These are phyloP conservation scores for Carex scoparia DNA, from an alignment of 176 grass and related monocot species.

Conservation along the genomic window DNA sequence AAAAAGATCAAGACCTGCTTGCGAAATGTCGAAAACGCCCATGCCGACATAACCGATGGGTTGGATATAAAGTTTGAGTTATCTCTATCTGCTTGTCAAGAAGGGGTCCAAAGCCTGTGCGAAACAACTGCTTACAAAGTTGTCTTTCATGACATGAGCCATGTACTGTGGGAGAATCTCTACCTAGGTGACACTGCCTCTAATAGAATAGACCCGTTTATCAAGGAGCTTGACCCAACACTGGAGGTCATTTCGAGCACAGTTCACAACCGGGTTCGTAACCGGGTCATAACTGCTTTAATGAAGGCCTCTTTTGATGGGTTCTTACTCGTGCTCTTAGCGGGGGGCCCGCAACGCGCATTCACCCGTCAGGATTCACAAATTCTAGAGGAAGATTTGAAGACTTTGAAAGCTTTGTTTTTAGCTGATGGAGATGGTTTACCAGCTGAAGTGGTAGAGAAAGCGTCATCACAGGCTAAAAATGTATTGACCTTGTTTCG, in stretches of 20 bases:
- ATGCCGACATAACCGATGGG: constrained; percentile 77
- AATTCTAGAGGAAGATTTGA: constrained; percentile 81
- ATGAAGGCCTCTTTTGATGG: constrained; percentile 95
- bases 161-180: constrained; percentile 76
- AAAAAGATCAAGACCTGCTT: constrained; percentile 95
- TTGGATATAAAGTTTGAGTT: constrained; percentile 88
- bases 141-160: constrained; percentile 69
- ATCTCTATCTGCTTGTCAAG: constrained; percentile 67
- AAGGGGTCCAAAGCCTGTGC: constrained; percentile 77
- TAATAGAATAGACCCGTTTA: constrained; percentile 59
- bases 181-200: constrained; percentile 59
- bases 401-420: constrained; percentile 65
- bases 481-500: constrained; percentile 75
- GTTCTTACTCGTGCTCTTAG: constrained; percentile 86
- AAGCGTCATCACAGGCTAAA: constrained; percentile 80
- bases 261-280: constrained; percentile 80
- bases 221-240: constrained; percentile 73
- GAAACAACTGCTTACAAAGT: constrained; percentile 94
- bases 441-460: constrained; percentile 84
- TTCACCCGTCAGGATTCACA: constrained; percentile 61
- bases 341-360: constrained; percentile 72
- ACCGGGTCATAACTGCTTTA: constrained; percentile 79
- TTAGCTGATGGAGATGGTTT: constrained; percentile 91
- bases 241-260: constrained; percentile 81
- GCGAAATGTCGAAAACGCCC: constrained; percentile 87